Conservation (phyloP, 2,329 filamentous ascomycete genomes). For the Boeremia lycopersici region DNA sequence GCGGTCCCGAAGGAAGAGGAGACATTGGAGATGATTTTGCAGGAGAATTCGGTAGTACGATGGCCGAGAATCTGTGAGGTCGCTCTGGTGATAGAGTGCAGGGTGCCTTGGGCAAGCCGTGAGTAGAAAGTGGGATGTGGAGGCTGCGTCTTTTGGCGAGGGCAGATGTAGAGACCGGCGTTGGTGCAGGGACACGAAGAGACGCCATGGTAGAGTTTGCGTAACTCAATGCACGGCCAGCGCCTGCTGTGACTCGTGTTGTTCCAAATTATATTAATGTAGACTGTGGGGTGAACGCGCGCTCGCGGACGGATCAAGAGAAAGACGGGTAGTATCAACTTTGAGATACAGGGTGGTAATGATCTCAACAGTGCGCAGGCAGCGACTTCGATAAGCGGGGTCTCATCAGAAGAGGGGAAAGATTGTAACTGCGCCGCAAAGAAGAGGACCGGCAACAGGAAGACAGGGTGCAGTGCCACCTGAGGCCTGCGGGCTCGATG, state of each 20-base stretch:
- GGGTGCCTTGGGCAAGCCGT: conserved; percentile 43
- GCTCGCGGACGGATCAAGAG: background rate
- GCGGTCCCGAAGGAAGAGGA: conserved; percentile 31
- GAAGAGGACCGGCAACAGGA: conserved; percentile 26
- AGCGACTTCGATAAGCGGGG: conserved; percentile 24
- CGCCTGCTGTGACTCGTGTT: conserved; percentile 15
- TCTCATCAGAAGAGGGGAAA: conserved; percentile 20
- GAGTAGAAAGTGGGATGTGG: conserved; percentile 38
- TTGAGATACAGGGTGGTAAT: conserved; percentile 11
- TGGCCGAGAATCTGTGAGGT: conserved; percentile 38
- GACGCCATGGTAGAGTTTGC: conserved; percentile 23
- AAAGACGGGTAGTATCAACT: conserved; percentile 4
- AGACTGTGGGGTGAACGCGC: conserved; percentile 1
- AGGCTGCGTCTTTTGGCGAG: conserved; percentile 24
- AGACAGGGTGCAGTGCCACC: conserved; percentile 38
- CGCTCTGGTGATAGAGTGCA: conserved; percentile 33
- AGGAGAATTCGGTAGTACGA: conserved; percentile 24
- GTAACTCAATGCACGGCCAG: conserved; percentile 14
- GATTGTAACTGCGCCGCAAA: conserved; percentile 28
- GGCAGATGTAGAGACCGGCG: conserved; percentile 29
- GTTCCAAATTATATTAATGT: conserved; percentile 5
- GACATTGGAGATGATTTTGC: conserved; percentile 24
- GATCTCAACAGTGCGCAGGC: conserved; percentile 22
- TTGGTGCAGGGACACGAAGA: conserved; percentile 32
- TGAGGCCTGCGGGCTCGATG: conserved; percentile 38